These are phyloP conservation scores for Verruconis gallopava DNA, from an alignment of 2,329 filamentous ascomycete species.

Conservation along the genomic window DNA sequence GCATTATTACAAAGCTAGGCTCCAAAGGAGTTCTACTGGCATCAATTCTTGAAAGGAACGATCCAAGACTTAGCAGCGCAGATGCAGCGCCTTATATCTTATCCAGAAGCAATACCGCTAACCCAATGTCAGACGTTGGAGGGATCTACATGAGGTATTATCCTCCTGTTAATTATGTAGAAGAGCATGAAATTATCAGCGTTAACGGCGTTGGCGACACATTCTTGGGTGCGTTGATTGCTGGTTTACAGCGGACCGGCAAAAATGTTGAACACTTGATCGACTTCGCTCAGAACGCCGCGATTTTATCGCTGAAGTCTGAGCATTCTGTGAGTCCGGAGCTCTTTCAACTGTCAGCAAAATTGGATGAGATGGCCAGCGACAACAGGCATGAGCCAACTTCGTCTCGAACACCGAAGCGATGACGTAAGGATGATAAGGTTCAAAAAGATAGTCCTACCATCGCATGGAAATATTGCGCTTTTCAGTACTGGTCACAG, in stretches of 20 bases:
- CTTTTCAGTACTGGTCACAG: too few species aligned
- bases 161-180: constrained; percentile 51
- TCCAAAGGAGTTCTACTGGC: constrained; percentile 62
- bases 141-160: constrained; percentile 73
- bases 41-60: constrained; percentile 52
- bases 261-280: constrained; percentile 49
- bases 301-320: constrained; percentile 65
- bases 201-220: constrained; percentile 95
- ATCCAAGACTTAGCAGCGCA: constrained; percentile 46
- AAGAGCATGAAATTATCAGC: constrained; percentile 55
- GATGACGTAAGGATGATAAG: too few species aligned
- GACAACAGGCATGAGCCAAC: too few species aligned
- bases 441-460: too few species aligned
- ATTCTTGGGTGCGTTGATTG: constrained; percentile 73
- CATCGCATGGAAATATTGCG: too few species aligned
- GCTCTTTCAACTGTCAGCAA: too few species aligned
- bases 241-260: constrained; percentile 49
- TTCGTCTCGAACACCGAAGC: too few species aligned
- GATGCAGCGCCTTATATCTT: constrained; percentile 56
- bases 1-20: constrained; percentile 74
- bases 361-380: too few species aligned
- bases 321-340: constrained; percentile 47
- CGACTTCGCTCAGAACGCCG: constrained; percentile 69
- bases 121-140: constrained; percentile 39
- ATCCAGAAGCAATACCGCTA: constrained; percentile 39